Conservation (phyloP, 495 filamentous ascomycete genomes). For the Niebla homalea region DNA sequence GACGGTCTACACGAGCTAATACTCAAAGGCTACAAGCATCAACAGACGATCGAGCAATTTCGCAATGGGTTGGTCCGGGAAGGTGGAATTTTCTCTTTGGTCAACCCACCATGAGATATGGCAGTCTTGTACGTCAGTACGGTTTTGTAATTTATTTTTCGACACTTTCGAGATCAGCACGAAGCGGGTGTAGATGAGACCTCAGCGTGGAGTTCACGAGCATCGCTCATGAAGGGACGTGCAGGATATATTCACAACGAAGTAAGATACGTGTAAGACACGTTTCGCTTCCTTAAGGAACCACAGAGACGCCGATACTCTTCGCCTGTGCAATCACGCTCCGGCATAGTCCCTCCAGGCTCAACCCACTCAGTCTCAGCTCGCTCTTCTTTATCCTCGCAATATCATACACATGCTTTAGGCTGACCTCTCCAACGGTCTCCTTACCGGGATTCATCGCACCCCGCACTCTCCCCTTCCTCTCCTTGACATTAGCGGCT, state of each 20-base stretch:
- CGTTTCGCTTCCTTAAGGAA: slow-evolving; percentile 36
- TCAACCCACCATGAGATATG: neutral
- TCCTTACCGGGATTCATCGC: slow-evolving; percentile 69
- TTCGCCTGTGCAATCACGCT: slow-evolving; percentile 77
- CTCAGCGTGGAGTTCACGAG: too few species aligned
- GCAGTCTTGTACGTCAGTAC: too few species aligned
- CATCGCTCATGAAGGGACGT: too few species aligned
- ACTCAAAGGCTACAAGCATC: slow-evolving; percentile 11
- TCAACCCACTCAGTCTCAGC: slow-evolving; percentile 63
- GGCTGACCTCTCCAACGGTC: slow-evolving; percentile 61
- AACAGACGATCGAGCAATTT: slow-evolving; percentile 12
- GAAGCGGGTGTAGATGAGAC: neutral
- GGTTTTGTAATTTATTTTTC: too few species aligned
- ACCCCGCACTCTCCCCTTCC: slow-evolving; percentile 67
- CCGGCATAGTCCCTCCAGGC: slow-evolving; percentile 69
- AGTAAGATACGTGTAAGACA: too few species aligned
- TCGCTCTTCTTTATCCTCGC: slow-evolving; percentile 90
- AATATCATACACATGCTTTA: slow-evolving; percentile 98
- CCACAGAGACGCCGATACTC: slow-evolving; percentile 73
- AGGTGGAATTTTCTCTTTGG: slow-evolving; percentile 7
- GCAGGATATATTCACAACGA: too few species aligned
- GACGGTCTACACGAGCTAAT: slow-evolving; percentile 9
- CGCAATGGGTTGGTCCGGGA: slow-evolving; percentile 6
- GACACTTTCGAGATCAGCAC: neutral
- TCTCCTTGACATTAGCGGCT: slow-evolving; percentile 62